Evolutionary conservation across 192 early-diverging fungal species (phyloP).

Genomic region (Endogone sp.): DNA sequence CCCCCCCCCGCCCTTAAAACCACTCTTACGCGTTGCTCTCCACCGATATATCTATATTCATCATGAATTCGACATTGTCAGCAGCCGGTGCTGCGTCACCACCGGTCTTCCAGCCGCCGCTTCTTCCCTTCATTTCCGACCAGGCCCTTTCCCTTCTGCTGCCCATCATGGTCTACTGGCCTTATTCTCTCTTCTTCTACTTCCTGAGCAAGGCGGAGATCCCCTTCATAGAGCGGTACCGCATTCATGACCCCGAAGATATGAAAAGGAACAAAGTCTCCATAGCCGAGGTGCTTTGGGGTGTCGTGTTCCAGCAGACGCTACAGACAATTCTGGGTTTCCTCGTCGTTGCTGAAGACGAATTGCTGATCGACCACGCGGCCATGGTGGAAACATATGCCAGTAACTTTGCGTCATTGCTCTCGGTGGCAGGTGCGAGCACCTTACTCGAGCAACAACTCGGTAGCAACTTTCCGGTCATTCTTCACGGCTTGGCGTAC

Average conservation of each 20-base stretch:
- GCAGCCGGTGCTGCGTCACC: too few relatives aligned
- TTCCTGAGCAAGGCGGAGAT: conserved; percentile 53
- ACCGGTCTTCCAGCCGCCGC: conserved; percentile 18
- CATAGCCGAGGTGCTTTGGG: conserved; percentile 52
- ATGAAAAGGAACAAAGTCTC: conserved; percentile 62
- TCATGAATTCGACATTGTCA: too few relatives aligned
- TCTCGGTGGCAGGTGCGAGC: too few relatives aligned
- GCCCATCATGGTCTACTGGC: conserved; percentile 65
- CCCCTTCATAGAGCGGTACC: conserved; percentile 64
- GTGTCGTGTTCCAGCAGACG: conserved; percentile 65
- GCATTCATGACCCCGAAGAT: conserved; percentile 56
- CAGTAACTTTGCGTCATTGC: too few relatives aligned
- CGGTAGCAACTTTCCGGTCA: too few relatives aligned
- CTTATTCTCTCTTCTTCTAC: conserved; percentile 63
- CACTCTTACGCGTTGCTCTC: too few relatives aligned
- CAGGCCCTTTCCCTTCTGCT: conserved; percentile 45
- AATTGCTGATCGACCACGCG: too few relatives aligned
- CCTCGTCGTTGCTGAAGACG: conserved; percentile 16
- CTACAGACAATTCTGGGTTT: conserved; percentile 51
- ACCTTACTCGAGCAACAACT: too few relatives aligned
- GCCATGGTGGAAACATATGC: too few relatives aligned
- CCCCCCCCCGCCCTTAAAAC: too few relatives aligned
- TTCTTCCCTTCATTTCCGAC: conserved; percentile 45
- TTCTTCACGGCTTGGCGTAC: too few relatives aligned
- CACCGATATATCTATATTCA: too few relatives aligned